Evolutionary conservation across 805 yeast species (phyloP), one percentile per base, ranked within the genome.

Genomic region (Kodamaea lidongshanica): DNA sequence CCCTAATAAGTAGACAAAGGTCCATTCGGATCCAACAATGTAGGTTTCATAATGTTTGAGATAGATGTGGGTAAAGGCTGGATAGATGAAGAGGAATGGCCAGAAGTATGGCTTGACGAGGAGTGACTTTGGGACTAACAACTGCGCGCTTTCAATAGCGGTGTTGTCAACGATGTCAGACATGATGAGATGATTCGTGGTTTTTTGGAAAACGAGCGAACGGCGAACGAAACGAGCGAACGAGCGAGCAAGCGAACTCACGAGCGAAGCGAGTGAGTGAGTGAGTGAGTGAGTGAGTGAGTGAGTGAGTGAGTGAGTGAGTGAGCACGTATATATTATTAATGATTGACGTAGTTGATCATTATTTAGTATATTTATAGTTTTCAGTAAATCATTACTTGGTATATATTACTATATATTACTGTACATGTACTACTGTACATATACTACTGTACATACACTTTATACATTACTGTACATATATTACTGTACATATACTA

Each of bases 11-110:
- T 75, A 88, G 20, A 89, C 92, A 54, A 84, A 85, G 0, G 97
- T 92, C 97, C 98, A 92, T 60, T 89, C 98, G 26, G 80, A 71
- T 15, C 96, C 96, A 25, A 72, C 81, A 48, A 89, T 81, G 52
- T 84, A 84, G 35, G 59, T 65, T 35, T 89, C 97, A 55, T 89
- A 89, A 34, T 78, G 74, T 37, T 61, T 59, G 36, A 55, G 46
- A 54, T 83, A 89, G 22, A 84, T 54, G 46, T 81, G 75, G 31
- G 63, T 61, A 53, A 83, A 84, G 12, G 70, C 49, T 5, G 95
- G 95, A 52, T 89, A 89, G 25, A 85, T 57, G 26, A 80, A 67
- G 35, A 80, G 55, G 54, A 87, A 88, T 7, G 95, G 95, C 68
- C 83, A 74, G 14, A 81, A 79, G 48, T 84, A 88, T 4, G 95